Evolutionary conservation across 2,329 filamentous ascomycete genomes (phyloP).

Genomic region (Ophiocordyceps australis): DNA sequence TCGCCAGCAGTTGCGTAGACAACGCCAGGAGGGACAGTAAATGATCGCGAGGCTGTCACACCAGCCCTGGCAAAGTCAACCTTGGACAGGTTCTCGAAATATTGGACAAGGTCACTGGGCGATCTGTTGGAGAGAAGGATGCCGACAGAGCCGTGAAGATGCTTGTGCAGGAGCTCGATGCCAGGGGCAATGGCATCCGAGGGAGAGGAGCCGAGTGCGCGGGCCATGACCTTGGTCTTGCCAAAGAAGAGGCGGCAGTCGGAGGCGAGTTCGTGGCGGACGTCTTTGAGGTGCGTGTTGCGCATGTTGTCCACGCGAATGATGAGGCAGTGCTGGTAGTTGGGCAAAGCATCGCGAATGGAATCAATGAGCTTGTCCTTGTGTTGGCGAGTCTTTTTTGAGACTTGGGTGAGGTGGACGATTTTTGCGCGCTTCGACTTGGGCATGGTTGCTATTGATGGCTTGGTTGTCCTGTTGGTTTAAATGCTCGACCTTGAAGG

Average conservation of each 20-base stretch:
- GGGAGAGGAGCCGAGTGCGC: conserved; percentile 65
- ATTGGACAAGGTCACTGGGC: conserved; percentile 45
- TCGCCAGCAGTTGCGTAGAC: conserved; percentile 70
- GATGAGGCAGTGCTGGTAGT: conserved; percentile 84
- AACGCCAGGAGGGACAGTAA: conserved; percentile 67
- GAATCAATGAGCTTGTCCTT: conserved; percentile 77
- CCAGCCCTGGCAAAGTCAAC: conserved; percentile 88
- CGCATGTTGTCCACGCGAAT: conserved; percentile 95
- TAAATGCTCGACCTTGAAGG: too few species aligned
- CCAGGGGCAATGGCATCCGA: conserved; percentile 69
- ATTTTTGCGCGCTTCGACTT: conserved; percentile 88
- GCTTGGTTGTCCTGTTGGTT: too few species aligned
- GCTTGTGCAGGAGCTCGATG: conserved; percentile 47
- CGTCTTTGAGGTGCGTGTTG: conserved; percentile 87
- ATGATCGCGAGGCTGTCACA: conserved; percentile 51
- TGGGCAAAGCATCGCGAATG: conserved; percentile 67
- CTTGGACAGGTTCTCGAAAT: conserved; percentile 55
- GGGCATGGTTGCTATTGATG: conserved; percentile 63
- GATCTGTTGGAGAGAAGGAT: conserved; percentile 76
- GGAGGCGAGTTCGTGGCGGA: conserved; percentile 56
- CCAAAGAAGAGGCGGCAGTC: conserved; percentile 88
- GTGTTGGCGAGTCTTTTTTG: conserved; percentile 86
- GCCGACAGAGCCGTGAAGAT: conserved; percentile 70
- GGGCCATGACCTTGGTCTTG: conserved; percentile 98
- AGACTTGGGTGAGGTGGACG: conserved; percentile 77